These are phyloP conservation scores for Thecamonas trahens DNA, from an alignment of 78 protist species.

Conservation along the genomic window DNA sequence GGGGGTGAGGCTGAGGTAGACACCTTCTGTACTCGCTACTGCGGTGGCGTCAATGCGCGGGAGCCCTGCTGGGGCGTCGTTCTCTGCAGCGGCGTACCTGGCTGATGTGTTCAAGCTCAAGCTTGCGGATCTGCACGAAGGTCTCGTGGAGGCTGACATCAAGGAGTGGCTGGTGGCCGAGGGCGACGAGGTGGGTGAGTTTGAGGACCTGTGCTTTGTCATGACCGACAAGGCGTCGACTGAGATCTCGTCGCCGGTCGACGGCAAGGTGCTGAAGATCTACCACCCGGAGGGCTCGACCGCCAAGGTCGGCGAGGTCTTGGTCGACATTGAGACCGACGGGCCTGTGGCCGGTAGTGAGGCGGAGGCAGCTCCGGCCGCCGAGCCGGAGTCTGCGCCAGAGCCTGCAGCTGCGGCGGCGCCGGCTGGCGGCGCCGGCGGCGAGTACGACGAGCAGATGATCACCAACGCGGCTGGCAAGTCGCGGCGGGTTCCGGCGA, in stretches of 20 bases:
- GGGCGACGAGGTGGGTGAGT: slow-evolving; percentile 72
- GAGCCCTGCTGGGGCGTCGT: too few species aligned
- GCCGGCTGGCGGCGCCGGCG: background rate
- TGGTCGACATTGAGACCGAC: slow-evolving; percentile 56
- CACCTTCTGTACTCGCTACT: too few species aligned
- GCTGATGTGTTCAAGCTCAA: too few species aligned
- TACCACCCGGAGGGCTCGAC: slow-evolving; percentile 58
- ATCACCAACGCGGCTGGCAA: background rate
- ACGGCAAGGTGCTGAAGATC: slow-evolving; percentile 62
- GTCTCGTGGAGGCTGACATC: too few species aligned
- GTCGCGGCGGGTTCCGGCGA: slow-evolving; percentile 47
- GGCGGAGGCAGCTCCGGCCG: background rate
- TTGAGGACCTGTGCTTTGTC: slow-evolving; percentile 81
- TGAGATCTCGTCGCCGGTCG: slow-evolving; percentile 70
- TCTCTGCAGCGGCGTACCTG: too few species aligned
- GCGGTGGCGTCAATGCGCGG: too few species aligned
- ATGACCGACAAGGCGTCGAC: slow-evolving; percentile 92
- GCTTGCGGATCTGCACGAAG: too few species aligned
- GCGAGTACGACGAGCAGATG: background rate
- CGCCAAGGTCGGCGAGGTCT: slow-evolving; percentile 71
- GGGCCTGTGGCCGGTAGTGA: slow-evolving; percentile 23
- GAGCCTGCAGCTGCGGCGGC: slow-evolving; percentile 18
- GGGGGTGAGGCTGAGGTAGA: too few species aligned
- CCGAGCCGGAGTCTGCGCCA: background rate
- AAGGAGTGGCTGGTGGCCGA: background rate